Evolutionary conservation across 169 alveolate genomes (phyloP).

Genomic region (Theileria annulata): DNA sequence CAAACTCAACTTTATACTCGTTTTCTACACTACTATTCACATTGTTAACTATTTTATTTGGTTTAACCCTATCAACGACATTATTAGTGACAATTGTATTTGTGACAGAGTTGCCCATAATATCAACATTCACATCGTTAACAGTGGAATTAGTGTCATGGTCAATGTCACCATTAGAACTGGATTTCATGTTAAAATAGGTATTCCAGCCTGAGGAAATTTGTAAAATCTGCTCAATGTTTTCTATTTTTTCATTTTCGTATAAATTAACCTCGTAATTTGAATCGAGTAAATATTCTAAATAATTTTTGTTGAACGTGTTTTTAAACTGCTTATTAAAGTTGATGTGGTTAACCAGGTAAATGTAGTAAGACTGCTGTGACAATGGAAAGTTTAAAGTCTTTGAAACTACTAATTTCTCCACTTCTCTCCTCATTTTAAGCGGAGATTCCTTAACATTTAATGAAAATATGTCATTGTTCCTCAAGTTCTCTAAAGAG

Average conservation of each 20-base stretch:
- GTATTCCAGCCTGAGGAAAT: slow-evolving; percentile 1
- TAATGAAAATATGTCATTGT: neutral
- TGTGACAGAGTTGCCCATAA: neutral
- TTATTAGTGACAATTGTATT: neutral
- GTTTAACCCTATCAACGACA: neutral
- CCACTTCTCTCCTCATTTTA: neutral
- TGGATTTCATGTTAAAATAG: neutral
- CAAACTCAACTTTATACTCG: slow-evolving; percentile 3
- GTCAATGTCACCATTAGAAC: neutral
- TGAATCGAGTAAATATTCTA: slow-evolving; percentile 11
- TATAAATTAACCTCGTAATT: neutral
- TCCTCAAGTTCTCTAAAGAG: slow-evolving; percentile 9
- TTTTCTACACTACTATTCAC: neutral
- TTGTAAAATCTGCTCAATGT: neutral
- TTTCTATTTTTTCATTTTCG: neutral
- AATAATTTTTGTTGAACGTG: slow-evolving; percentile 26
- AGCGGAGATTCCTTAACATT: neutral
- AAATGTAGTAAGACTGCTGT: slow-evolving; percentile 55
- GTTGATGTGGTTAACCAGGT: slow-evolving; percentile 35
- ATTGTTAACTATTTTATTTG: neutral
- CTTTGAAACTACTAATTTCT: neutral
- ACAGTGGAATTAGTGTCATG: neutral
- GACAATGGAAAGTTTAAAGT: slow-evolving; percentile 43
- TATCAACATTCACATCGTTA: neutral
- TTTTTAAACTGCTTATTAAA: slow-evolving; percentile 51